These are phyloP conservation scores for Alternaria sp. DNA, from an alignment of 2,329 filamentous ascomycete genomes.

Conservation along the genomic window DNA sequence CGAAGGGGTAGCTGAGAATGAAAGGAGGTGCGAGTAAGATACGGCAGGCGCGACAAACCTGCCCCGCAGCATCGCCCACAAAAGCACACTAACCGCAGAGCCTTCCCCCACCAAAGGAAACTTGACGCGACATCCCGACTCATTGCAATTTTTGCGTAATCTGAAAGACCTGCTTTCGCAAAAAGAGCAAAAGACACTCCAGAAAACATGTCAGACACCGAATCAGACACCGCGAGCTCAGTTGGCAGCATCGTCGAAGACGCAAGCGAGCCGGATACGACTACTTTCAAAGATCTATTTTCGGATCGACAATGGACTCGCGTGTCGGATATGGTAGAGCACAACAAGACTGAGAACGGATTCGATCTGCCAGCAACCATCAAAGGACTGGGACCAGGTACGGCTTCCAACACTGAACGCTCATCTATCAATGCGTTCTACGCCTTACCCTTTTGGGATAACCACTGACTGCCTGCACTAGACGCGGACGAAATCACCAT, in stretches of 20 bases:
- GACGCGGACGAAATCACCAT: slow-evolving; percentile 41
- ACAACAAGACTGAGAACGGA: slow-evolving; percentile 34
- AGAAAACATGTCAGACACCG: slow-evolving; percentile 34
- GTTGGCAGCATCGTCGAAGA: slow-evolving; percentile 44
- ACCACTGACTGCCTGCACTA: slow-evolving; percentile 23
- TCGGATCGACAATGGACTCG: slow-evolving; percentile 40
- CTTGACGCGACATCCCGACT: slow-evolving; percentile 1
- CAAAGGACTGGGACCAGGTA: slow-evolving; percentile 39
- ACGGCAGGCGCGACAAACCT: slow-evolving; percentile 25
- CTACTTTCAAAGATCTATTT: slow-evolving; percentile 45
- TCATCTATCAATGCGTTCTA: not conserved
- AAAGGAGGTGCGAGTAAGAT: not conserved
- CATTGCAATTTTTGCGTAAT: not conserved
- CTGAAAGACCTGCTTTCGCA: not conserved
- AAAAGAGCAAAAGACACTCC: not conserved
- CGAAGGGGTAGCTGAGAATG: not conserved
- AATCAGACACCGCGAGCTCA: slow-evolving; percentile 42
- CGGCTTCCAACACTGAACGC: slow-evolving; percentile 1
- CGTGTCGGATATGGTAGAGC: slow-evolving; percentile 35
- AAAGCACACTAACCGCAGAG: slow-evolving; percentile 33
- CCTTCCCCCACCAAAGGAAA: slow-evolving; percentile 23
- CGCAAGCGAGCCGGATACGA: slow-evolving; percentile 43
- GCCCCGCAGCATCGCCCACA: slow-evolving; percentile 39
- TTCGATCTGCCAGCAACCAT: slow-evolving; percentile 37
- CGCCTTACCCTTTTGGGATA: slow-evolving; percentile 23